These are phyloP conservation scores for Apiotrichum porosum DNA, from an alignment of 1,284 basidiomycete species.

Conservation along the genomic window DNA sequence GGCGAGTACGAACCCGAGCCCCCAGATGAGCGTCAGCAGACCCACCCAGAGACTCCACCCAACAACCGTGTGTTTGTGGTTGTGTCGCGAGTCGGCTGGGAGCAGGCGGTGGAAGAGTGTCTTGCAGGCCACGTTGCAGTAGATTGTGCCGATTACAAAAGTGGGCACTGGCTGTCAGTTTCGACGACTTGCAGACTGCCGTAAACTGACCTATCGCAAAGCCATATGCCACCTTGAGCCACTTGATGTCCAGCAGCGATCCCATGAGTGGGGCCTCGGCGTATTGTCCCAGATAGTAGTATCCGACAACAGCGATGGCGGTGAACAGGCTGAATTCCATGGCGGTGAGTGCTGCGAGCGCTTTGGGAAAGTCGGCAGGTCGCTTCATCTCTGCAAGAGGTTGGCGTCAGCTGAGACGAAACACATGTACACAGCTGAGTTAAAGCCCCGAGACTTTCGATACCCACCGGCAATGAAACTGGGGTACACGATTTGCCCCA, in stretches of 20 bases:
- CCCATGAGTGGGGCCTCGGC: constrained; percentile 44
- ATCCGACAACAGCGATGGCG: constrained; percentile 60
- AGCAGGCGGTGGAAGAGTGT: constrained; percentile 45
- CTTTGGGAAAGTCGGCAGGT: constrained; percentile 59
- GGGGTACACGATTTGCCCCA: constrained; percentile 56
- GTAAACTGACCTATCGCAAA: constrained; percentile 40
- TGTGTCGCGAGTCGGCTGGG: constrained; percentile 53
- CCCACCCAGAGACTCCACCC: constrained; percentile 60
- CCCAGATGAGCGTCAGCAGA: constrained; percentile 58
- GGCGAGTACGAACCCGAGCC: constrained; percentile 59
- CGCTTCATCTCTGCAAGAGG: constrained; percentile 49
- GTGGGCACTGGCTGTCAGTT: too few species aligned
- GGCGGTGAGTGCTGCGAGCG: constrained; percentile 48
- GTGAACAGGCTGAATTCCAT: constrained; percentile 60
- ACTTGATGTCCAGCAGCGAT: constrained; percentile 46
- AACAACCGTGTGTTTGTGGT: constrained; percentile 55
- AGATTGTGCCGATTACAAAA: constrained; percentile 40
- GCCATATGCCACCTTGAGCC: constrained; percentile 52
- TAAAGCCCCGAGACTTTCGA: too few species aligned
- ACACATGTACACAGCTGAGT: too few species aligned
- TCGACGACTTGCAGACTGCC: too few species aligned
- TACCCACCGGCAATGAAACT: constrained; percentile 23
- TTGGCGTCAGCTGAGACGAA: too few species aligned
- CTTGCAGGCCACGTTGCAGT: constrained; percentile 38
- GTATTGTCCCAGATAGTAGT: constrained; percentile 48